Conservation (phyloP, 306 rosid species). For the Quercus glauca region DNA sequence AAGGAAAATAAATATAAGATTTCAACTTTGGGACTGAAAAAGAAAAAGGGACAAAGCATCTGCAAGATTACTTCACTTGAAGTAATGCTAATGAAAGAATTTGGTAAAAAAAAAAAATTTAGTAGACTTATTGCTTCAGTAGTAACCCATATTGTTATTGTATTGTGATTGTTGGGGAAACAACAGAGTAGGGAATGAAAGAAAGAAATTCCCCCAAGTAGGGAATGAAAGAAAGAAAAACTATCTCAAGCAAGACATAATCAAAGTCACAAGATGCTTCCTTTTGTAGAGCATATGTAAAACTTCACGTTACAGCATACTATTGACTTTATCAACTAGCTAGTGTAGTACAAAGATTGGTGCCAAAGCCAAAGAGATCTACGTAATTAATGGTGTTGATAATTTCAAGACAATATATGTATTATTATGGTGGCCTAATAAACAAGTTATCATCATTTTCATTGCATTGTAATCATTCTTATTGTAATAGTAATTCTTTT, state of each 20-base stretch:
- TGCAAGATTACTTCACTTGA: background rate
- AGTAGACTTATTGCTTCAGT: no score
- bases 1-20: no score
- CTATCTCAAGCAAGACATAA: slow-evolving; percentile 35
- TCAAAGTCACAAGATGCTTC: background rate
- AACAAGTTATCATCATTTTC: no score
- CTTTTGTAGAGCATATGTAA: background rate
- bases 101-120: no score
- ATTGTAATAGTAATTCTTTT: no score
- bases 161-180: background rate
- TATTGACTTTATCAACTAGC: background rate
- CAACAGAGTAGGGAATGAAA: background rate
- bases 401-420: background rate
- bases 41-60: background rate
- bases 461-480: no score
- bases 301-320: background rate
- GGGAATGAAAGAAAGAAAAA: background rate
- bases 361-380: no score
- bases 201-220: no score
- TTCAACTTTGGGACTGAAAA: background rate
- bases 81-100: no score
- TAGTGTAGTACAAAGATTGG: background rate
- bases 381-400: background rate
- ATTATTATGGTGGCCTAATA: no score
- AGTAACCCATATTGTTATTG: background rate